Base-by-base conservation (phyloP, 768 basidiomycete genomes). In the Mycena metata region DNA sequence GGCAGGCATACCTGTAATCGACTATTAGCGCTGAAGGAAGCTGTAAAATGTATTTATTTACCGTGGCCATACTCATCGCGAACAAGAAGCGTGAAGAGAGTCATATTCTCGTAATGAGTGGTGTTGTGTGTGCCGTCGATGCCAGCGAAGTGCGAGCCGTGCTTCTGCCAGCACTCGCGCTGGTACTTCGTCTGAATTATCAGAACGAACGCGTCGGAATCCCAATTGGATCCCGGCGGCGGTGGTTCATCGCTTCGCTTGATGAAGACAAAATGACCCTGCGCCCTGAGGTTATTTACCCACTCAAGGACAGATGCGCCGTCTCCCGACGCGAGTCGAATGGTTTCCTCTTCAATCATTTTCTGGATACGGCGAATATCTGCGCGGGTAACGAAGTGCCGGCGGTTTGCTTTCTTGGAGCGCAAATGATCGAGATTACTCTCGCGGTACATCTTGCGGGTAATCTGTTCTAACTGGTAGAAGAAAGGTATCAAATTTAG, bases 121-220 rank as follows among this genome's bases (percentile, higher is more conserved):
- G 58, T 67, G 47, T 67, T 67, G 36, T 67, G 66, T 2, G 59
- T 67, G 9, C 45, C 45, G 35, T 67, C 58, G 17, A 60, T 36
- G 30, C 13, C 41, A 6, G 57, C 56, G n/a, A 60, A 50, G 8
- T 59, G 23, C 8, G 33, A 42, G 10, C 58, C 66, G 36, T 33
- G 61, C 15, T 51, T 47, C n/a, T 52, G 24, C 46, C 57, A 67
- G 26, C 59, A 51, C 46, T 62, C 36, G 4, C 8, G n/a, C 23
- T 67, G 66, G 45, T 67, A 67, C 19, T 45, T 60, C 15, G 66
- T 67, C 17, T 67, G 66, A 21, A 67, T 61, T 11, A 67, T 54
- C 33, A 67, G 50, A 39, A 67, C 51, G 30, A 67, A 67, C 4
- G n/a, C 39, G 17, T 67, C 46, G 13, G 33, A 17, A 61, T 19